Evolutionary conservation across 2,329 filamentous ascomycete species (phyloP), one percentile per base, ranked within the genome.

Genomic region (Penicillium sp.): DNA sequence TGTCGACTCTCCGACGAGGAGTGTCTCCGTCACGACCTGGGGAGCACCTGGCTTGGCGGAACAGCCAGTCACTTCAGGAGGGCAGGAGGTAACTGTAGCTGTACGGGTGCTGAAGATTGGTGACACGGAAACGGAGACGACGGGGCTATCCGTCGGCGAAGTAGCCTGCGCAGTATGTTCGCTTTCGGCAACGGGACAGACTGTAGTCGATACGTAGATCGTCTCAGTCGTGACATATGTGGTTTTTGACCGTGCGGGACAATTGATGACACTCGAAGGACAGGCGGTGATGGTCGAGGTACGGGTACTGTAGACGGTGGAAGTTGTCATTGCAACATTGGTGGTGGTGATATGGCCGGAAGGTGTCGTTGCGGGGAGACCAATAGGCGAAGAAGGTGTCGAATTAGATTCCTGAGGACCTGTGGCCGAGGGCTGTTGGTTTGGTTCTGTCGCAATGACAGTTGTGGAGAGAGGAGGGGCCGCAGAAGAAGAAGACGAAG

Each of bases 251-350:
- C 25, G 52, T 8, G 52, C 52, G 5, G 52, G 52, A 30, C 52
- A 54, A n/a, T 54, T 42, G 22, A 40, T 43, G 16, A 54, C 52
- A 54, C 19, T 54, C 19, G 52, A 54, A 25, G 52, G 52, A 42
- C 52, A 54, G 25, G 52, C 52, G 22, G 33, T 54, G 33, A 54
- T 54, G 37, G 52, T 54, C 3, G 33, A 26, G n/a, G 38, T 43
- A n/a, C 52, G 52, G 22, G 52, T 54, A 37, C 33, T 42, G 43
- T 46, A 46, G 14, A 46, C 13, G 22, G 43, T 46, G 14, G 43
- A 46, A 26, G 43, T 46, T 46, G 43, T 46, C 43, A 26, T 26
- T 22, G 43, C 43, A 46, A 46, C 43, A 46, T 46, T 46, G 19
- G 43, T 46, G 26, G 43, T 28, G 3, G 43, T 46, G 43, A 46